Evolutionary conservation across 768 basidiomycete genomes (phyloP), one percentile per base, ranked within the genome.

Genomic region (Rossbeevera mucosa): DNA sequence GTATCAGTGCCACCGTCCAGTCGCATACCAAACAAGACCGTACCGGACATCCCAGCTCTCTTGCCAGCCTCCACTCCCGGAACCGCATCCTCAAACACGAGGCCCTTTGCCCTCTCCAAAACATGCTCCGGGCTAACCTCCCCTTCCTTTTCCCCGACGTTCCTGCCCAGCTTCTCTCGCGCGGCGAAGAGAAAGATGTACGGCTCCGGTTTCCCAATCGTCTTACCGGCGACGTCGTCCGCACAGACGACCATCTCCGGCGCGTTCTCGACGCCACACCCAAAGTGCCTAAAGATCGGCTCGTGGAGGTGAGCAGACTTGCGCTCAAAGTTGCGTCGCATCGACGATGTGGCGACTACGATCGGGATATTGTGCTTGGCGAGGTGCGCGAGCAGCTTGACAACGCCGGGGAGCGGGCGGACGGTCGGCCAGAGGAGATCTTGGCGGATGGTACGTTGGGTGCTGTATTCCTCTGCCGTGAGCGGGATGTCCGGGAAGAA

Each of bases 11-110:
- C n/a, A 33, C 38, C 38, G 46, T 40, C 29, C 38, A 16, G 57
- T 29, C 22, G 14, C 18, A 30, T 25, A 1, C 21, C n/a, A 26
- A 40, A 53, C 13, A 14, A 42, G 20, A 2, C 60, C 78, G 31
- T 50, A 91, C 91, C 90, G 51, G 83, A 78, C 91, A 94, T 93
- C 11, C 88, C 90, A 3, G 91, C 91, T 51, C 86, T 76, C 63
- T 87, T 88, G 4, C 84, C 91, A 7, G 90, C 89, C 57, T 86
- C 80, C 57, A 94, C 73, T 0, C 91, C 91, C 0, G 80, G 80
- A 38, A 89, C 68, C 4, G 82, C 82, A 65, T 94, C 91, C 68
- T 94, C 91, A 53, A 94, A 88, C 2, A 94, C 83, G 0, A 94
- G 71, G 0, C 89, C 89, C 53, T 74, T 80, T 28, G 65, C 66